Base-by-base conservation (phyloP, 2,329 filamentous ascomycete species). In the Fusarium equiseti region DNA sequence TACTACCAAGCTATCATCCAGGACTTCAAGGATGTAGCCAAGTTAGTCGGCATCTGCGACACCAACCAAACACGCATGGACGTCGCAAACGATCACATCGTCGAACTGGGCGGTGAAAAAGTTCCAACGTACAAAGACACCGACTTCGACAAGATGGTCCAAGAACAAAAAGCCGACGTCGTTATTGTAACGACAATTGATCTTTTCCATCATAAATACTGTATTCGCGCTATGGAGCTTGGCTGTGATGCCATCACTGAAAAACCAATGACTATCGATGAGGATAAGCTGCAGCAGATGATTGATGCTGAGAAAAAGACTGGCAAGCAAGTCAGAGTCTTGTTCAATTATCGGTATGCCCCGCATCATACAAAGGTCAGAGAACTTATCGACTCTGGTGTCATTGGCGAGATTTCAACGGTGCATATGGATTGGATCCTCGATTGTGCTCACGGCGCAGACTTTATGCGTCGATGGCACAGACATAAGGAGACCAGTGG, bases 351-450 rank as follows among this genome's bases (percentile, higher is more conserved):
- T 77, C 86, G 88, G 18, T 90, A 90, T 71, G 87, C 88, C 29
- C 88, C 88, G 16, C 88, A 90, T 77, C 88, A 90, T 75, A 90
- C 87, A 22, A 88, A 86, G 66, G 81, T 90, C 4, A 84, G 83
- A 59, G 84, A 88, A 72, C 72, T 90, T 0, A 74, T 90, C 3
- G 81, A 80, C 4, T 82, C 84, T 1, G 86, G 86, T 1, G 85
- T 84, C 5, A 88, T 90, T 64, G 88, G 88, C 3, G 80, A 79
- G 16, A 85, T 90, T 2, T 84, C 85, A 8, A 86, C 84, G 16
- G 85, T 90, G 16, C 88, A 90, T 73, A 89, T 90, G 68, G 88
- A 90, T 76, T 90, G 88, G 88, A 83, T 89, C 76, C 84, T 90
- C 26, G 87, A 90, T 76, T 89, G 87, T 7, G 83, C 84, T 6